phyloP scores from a whole-genome alignment of 352 stramenopile species.

The Globisporangium middletonii region DNA sequence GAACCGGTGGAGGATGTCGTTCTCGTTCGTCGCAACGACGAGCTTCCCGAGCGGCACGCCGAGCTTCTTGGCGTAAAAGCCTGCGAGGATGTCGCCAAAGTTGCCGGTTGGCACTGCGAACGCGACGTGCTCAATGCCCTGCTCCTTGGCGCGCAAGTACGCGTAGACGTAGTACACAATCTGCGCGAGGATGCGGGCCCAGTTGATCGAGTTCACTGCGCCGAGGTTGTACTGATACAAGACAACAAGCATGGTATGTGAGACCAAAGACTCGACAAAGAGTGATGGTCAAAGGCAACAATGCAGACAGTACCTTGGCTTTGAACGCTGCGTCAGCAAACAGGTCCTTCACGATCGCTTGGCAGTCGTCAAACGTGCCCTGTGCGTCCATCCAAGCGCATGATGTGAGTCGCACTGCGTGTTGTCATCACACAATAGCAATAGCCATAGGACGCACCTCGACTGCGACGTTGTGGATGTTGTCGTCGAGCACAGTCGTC shows the following conservation, averaged over 20 bases:
- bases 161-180: constrained; percentile 99
- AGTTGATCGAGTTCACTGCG: constrained; percentile 99
- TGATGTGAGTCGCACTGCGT: no score
- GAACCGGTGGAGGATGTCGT: constrained; percentile 98
- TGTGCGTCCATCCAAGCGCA: constrained; percentile 15
- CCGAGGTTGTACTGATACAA: constrained; percentile 81
- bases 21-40: constrained; percentile 98
- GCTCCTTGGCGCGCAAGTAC: constrained; percentile 88
- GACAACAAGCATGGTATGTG: background rate
- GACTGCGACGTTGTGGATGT: constrained; percentile 96
- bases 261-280: background rate
- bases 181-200: constrained; percentile 97
- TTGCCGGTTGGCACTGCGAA: constrained; percentile 99
- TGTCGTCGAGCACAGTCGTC: constrained; percentile 96
- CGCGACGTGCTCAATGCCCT: constrained; percentile 66
- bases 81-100: constrained; percentile 98
- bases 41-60: constrained; percentile 95
- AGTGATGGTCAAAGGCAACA: background rate
- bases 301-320: constrained; percentile 34
- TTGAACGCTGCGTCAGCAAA: constrained; percentile 95
- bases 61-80: constrained; percentile 94
- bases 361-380: constrained; percentile 99
- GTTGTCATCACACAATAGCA: background rate
- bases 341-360: constrained; percentile 98
- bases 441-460: constrained; percentile 18